A percentile compares a stretch with the other conserved stretches of the same genome.
These are phyloP conservation scores for Neonectria sp. DNA, from an alignment of 2,329 filamentous ascomycete species.

Conservation along the genomic window DNA sequence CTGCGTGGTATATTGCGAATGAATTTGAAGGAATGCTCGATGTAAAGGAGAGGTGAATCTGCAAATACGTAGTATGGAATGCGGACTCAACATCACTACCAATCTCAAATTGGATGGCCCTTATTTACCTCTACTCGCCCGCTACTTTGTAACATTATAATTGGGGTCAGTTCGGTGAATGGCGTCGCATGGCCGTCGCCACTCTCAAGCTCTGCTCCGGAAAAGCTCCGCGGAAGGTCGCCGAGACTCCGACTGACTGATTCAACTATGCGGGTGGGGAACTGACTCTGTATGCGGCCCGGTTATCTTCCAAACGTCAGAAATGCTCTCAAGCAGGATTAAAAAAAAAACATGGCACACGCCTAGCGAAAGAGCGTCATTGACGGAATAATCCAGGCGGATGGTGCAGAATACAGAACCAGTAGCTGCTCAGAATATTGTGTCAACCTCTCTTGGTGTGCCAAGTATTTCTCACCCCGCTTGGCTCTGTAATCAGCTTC, in stretches of 20 bases:
- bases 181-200: background rate
- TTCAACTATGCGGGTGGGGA: background rate
- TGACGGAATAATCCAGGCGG: too few relatives aligned
- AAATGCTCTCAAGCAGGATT: background rate
- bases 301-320: too few relatives aligned
- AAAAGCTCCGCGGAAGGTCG: background rate
- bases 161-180: too few relatives aligned
- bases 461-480: background rate
- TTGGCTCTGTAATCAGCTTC: background rate
- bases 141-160: background rate
- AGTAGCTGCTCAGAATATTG: background rate
- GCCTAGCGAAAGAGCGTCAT: too few relatives aligned
- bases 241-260: background rate
- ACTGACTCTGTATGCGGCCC: too few relatives aligned
- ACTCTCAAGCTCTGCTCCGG: background rate
- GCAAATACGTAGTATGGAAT: background rate
- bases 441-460: background rate
- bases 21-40: background rate
- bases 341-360: background rate
- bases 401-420: background rate
- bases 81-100: background rate
- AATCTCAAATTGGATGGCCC: background rate
- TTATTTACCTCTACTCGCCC: background rate
- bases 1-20: background rate
- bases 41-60: background rate